Evolutionary conservation across 768 basidiomycete genomes (phyloP), one percentile per base, ranked within the genome.

Genomic region (Asterophora lycoperdoides): DNA sequence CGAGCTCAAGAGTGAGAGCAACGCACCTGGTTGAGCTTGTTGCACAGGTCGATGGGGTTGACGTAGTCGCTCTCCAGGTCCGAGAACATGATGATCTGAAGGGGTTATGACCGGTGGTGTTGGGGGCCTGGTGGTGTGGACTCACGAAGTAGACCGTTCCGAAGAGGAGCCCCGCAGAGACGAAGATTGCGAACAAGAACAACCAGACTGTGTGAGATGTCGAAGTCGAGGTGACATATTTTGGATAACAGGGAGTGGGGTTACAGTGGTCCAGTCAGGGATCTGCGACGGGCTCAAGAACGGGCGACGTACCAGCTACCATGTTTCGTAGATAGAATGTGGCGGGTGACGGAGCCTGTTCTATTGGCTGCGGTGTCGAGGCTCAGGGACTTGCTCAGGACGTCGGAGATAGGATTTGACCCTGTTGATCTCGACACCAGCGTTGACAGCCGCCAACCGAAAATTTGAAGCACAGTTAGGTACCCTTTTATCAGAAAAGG

Each of bases 1-100:
- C 23, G 3, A 23, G 23, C 23, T 23, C 6, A 6, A 23, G 23
- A 23, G 23, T 23, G 6, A 23, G 23, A 6, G 6, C 23, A 23
- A 46, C 54, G 41, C 36, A 95, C 95, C 70, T 92, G 89, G 66
- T 98, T 98, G 61, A 98, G 84, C 76, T 95, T 97, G 73, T 98
- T 97, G 75, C 96, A 98, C 26, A 98, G 83, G 69, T 99, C 96
- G 81, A 99, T 97, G 44, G 96, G 96, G 71, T 99, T 99, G 77
- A 98, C 94, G 73, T 97, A 98, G 79, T 96, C 93, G 76, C 92
- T 95, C 72, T 97, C 95, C 64, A 98, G 75, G 74, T 98, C 96
- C 41, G 93, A 96, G 76, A 97, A 97, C 95, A 97, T 98, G 76
- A 99, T 98, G 62, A 99, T 97, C 95, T 98, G 39, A 1, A 4